A percentile compares a stretch with the other conserved stretches of the same genome.
These are phyloP conservation scores for Colletotrichum tanaceti DNA, from an alignment of 2,329 filamentous ascomycete species.

Conservation along the genomic window DNA sequence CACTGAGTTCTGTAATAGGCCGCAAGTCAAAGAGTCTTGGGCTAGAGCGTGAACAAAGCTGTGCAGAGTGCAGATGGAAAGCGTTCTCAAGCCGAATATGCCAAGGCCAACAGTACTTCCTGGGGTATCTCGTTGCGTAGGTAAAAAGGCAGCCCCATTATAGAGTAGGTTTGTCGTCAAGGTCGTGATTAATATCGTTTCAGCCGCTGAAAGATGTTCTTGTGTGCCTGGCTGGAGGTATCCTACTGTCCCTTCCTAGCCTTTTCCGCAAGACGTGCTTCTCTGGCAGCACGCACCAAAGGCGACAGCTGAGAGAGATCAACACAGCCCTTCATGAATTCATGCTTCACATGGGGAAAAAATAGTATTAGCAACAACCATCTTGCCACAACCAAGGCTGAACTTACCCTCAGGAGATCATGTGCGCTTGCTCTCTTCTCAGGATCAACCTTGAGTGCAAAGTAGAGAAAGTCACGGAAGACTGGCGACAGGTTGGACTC, in stretches of 20 bases:
- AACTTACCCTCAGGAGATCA: conserved; percentile 86
- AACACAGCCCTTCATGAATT: conserved; percentile 82
- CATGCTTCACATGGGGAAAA: conserved; percentile 65
- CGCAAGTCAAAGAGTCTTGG: neutral
- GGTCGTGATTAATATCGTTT: conserved; percentile 37
- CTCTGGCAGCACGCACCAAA: conserved; percentile 85
- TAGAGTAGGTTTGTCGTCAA: conserved; percentile 35
- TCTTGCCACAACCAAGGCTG: conserved; percentile 8
- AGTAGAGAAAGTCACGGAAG: conserved; percentile 91
- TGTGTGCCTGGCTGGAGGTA: conserved; percentile 27
- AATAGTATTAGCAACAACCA: conserved; percentile 5
- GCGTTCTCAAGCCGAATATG: conserved; percentile 19
- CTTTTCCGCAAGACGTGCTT: conserved; percentile 88
- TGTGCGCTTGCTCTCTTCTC: conserved; percentile 96
- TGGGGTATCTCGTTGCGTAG: conserved; percentile 39
- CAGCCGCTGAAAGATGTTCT: conserved; percentile 37
- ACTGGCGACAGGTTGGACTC: conserved; percentile 82
- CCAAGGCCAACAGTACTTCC: conserved; percentile 34
- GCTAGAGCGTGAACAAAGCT: neutral
- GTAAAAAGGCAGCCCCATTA: conserved; percentile 27
- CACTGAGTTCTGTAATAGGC: neutral
- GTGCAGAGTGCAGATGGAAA: conserved; percentile 20
- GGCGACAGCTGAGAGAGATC: conserved; percentile 83
- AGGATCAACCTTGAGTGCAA: conserved; percentile 95
- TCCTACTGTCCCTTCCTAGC: conserved; percentile 70